These are phyloP conservation scores for Stemphylium lycopersici DNA, from an alignment of 2,329 filamentous ascomycete species.

Conservation along the genomic window DNA sequence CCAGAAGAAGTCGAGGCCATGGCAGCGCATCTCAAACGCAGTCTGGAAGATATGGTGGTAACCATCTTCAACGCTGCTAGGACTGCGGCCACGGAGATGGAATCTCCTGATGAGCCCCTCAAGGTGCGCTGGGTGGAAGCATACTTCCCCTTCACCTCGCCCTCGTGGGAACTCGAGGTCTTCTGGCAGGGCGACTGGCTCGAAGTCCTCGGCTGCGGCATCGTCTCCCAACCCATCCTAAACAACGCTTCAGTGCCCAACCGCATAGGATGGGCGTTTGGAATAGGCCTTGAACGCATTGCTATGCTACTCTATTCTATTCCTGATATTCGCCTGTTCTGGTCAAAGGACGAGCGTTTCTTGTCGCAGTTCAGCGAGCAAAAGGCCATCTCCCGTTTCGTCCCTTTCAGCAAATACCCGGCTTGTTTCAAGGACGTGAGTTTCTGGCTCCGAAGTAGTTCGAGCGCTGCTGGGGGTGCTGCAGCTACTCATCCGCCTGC, in stretches of 20 bases:
- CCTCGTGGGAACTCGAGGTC: constrained; percentile 95
- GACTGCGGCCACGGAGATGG: constrained; percentile 57
- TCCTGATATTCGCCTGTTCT: constrained; percentile 95
- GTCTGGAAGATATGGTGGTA: constrained; percentile 86
- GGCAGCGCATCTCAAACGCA: constrained; percentile 83
- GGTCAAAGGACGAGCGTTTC: constrained; percentile 86
- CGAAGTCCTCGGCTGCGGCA: constrained; percentile 90
- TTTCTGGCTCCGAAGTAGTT: constrained; percentile 73
- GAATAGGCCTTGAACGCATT: constrained; percentile 89
- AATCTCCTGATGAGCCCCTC: constrained; percentile 66
- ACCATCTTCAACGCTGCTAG: constrained; percentile 84
- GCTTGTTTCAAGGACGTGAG: constrained; percentile 90
- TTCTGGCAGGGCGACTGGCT: constrained; percentile 96
- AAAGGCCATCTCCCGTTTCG: constrained; percentile 67
- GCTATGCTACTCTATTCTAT: constrained; percentile 98
- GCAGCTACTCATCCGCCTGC: constrained; percentile 23
- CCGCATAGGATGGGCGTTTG: constrained; percentile 93
- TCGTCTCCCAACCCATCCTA: constrained; percentile 83
- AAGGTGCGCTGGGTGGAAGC: constrained; percentile 94
- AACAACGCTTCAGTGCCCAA: constrained; percentile 75
- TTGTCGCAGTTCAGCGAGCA: constrained; percentile 73
- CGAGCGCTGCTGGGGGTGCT: constrained; percentile 33
- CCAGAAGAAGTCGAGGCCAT: constrained; percentile 81
- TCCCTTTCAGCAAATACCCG: constrained; percentile 90
- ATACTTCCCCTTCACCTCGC: constrained; percentile 96